These are phyloP conservation scores for Diaporthe velutina DNA, from an alignment of 2,329 filamentous ascomycete species.

Conservation along the genomic window DNA sequence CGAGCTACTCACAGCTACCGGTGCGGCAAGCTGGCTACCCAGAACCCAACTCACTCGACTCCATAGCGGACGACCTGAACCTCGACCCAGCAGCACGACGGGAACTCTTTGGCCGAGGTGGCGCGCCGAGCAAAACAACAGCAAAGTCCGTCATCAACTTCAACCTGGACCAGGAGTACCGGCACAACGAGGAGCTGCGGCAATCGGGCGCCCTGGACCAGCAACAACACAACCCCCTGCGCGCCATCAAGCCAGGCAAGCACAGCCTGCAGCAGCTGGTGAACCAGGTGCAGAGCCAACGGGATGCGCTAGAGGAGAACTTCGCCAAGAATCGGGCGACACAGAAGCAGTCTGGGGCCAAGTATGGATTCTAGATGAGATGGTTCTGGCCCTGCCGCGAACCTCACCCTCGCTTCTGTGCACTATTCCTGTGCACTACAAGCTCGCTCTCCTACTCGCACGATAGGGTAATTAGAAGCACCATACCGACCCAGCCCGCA, in stretches of 20 bases:
- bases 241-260: conserved; percentile 86
- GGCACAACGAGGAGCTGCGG: conserved; percentile 83
- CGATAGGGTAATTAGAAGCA: background rate
- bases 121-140: conserved; percentile 55
- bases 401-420: background rate
- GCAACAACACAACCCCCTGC: conserved; percentile 84
- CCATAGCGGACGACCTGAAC: conserved; percentile 82
- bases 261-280: conserved; percentile 91
- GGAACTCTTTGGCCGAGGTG: conserved; percentile 84
- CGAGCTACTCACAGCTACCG: conserved; percentile 37
- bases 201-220: conserved; percentile 77
- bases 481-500: too few relatives aligned
- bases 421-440: background rate
- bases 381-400: background rate
- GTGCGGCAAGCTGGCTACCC: background rate
- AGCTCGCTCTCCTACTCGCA: background rate
- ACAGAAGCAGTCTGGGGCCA: conserved; percentile 82
- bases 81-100: conserved; percentile 82
- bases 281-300: conserved; percentile 83
- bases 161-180: conserved; percentile 90
- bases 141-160: conserved; percentile 83
- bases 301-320: conserved; percentile 90
- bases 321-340: conserved; percentile 86
- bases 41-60: conserved; percentile 68
- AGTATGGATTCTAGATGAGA: conserved; percentile 80